A percentile compares a stretch with the other conserved stretches of the same genome.
These are phyloP conservation scores for Arxiozyma bovina DNA, from an alignment of 1,139 yeast species.

Conservation along the genomic window DNA sequence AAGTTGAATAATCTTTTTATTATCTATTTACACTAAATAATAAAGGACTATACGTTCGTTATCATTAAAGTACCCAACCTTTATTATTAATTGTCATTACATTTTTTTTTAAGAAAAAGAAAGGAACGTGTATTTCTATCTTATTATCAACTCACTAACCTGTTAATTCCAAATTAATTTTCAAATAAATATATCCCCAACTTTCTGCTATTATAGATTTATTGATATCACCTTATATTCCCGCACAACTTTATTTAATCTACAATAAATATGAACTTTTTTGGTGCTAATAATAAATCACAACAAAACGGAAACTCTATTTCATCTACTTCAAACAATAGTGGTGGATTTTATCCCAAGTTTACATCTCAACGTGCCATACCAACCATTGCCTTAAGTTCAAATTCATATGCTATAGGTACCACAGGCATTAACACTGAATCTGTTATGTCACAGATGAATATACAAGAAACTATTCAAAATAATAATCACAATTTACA, in stretches of 20 bases:
- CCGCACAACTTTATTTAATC: neutral
- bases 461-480: conserved; percentile 9
- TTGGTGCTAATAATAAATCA: conserved; percentile 13
- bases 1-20: too few relatives aligned
- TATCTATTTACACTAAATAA: neutral
- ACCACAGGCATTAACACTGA: conserved; percentile 49
- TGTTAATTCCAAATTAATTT: too few relatives aligned
- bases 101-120: neutral
- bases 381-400: conserved; percentile 63
- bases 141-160: too few relatives aligned
- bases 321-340: conserved; percentile 12
- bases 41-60: neutral
- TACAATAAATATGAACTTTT: conserved; percentile 22
- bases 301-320: conserved; percentile 8
- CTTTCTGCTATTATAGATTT: neutral
- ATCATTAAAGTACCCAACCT: neutral
- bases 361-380: conserved; percentile 29
- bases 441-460: conserved; percentile 30
- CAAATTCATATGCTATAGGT: conserved; percentile 58
- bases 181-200: too few relatives aligned
- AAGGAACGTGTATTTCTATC: too few relatives aligned
- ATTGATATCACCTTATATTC: neutral
- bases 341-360: conserved; percentile 21
- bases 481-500: conserved; percentile 3
- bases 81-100: neutral